Evolutionary conservation across 2,329 filamentous ascomycete species (phyloP).

Genomic region (Colletotrichum melonis): DNA sequence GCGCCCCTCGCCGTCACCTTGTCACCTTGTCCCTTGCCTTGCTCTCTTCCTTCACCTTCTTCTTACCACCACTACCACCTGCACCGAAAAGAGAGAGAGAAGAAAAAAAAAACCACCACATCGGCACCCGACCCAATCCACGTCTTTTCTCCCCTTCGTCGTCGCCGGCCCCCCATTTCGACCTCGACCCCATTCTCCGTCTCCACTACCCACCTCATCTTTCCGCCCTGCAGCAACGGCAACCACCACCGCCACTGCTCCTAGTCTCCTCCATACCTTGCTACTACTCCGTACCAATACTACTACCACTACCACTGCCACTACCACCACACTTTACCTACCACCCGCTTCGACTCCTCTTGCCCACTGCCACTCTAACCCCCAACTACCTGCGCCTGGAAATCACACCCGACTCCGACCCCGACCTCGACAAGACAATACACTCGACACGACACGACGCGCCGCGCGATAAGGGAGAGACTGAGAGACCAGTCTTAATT

Average conservation of each 20-base stretch:
- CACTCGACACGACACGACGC: slow-evolving; percentile 36
- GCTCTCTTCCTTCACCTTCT: background rate
- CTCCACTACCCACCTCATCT: slow-evolving; percentile 34
- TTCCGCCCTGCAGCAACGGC: slow-evolving; percentile 35
- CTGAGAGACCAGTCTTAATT: slow-evolving; percentile 27
- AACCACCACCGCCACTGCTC: slow-evolving; percentile 28
- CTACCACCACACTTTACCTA: slow-evolving; percentile 28
- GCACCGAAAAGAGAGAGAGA: no score
- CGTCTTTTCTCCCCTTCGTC: slow-evolving; percentile 18
- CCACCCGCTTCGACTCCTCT: background rate
- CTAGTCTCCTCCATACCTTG: slow-evolving; percentile 4
- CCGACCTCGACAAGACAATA: slow-evolving; percentile 37
- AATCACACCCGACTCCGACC: slow-evolving; percentile 31
- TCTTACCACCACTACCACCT: slow-evolving; percentile 1
- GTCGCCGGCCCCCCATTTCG: slow-evolving; percentile 29
- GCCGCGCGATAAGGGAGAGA: slow-evolving; percentile 40
- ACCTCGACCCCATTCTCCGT: slow-evolving; percentile 22
- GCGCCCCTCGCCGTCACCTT: no score
- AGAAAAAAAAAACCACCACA: background rate
- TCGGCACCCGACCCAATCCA: slow-evolving; percentile 16
- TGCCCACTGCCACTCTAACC: slow-evolving; percentile 25
- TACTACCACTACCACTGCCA: slow-evolving; percentile 25
- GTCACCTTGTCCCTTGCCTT: background rate
- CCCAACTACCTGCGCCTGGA: slow-evolving; percentile 24
- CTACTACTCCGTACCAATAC: slow-evolving; percentile 13